A percentile compares a stretch with the other conserved stretches of the same genome.
phyloP scores from a whole-genome alignment of 345 rosid species.

The Nephelium lappaceum region DNA sequence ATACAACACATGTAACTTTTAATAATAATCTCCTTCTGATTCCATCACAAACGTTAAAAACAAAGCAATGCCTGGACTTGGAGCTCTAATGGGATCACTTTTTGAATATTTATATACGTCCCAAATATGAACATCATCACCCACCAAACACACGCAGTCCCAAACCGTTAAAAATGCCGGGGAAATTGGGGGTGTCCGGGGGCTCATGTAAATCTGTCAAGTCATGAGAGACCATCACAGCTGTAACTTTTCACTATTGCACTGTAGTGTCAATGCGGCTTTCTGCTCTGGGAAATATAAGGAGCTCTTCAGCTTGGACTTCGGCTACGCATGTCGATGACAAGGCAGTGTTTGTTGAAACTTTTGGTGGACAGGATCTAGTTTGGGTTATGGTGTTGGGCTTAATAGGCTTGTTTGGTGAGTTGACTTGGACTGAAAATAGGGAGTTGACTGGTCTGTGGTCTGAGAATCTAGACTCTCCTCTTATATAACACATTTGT shows the following conservation, averaged over 20 bases:
- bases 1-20: not conserved
- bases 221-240: not conserved
- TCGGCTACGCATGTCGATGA: conserved; percentile 56
- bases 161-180: conserved; percentile 12
- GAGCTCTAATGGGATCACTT: not conserved
- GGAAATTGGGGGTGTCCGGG: conserved; percentile 13
- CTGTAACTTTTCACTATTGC: not conserved
- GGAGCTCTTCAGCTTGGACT: conserved; percentile 82
- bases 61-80: not conserved
- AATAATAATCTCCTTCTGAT: not conserved
- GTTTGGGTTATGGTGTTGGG: conserved; percentile 20
- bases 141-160: conserved; percentile 18
- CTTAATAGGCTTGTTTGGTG: conserved; percentile 11
- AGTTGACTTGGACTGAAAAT: conserved; percentile 61
- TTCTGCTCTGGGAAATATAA: conserved; percentile 54
- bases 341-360: conserved; percentile 42
- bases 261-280: conserved; percentile 39
- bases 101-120: not conserved
- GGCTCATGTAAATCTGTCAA: not conserved
- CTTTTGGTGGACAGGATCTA: conserved; percentile 31
- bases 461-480: conserved; percentile 94
- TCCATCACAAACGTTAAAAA: not conserved
- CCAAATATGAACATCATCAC: conserved; percentile 21
- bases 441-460: conserved; percentile 89
- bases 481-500: conserved; percentile 72